These are phyloP conservation scores for Cladorrhinum samala DNA, from an alignment of 495 filamentous ascomycete species.

Conservation along the genomic window DNA sequence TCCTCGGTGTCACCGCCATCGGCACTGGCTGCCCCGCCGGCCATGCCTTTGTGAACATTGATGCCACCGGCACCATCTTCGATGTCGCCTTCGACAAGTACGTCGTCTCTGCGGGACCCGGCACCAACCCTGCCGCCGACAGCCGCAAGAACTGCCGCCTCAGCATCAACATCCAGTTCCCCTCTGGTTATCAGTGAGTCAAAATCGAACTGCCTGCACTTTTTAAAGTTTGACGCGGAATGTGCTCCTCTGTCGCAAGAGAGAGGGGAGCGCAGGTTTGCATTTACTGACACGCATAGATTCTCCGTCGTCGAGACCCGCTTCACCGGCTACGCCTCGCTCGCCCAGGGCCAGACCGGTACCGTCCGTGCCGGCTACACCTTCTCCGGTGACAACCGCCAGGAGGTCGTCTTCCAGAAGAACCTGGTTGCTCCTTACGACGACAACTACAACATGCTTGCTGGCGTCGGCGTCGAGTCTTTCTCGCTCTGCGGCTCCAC, in stretches of 20 bases:
- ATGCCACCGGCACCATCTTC: constrained; percentile 33
- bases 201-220: not conserved
- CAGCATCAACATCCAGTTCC: constrained; percentile 39
- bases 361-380: constrained; percentile 23
- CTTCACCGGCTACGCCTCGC: constrained; percentile 27
- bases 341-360: constrained; percentile 19
- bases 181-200: constrained; percentile 37
- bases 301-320: constrained; percentile 33
- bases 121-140: constrained; percentile 25
- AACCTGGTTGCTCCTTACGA: constrained; percentile 27
- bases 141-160: constrained; percentile 44
- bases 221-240: too few relatives aligned
- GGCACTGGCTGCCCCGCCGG: constrained; percentile 29
- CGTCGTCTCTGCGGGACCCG: constrained; percentile 39
- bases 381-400: constrained; percentile 26
- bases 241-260: too few relatives aligned
- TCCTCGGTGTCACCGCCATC: constrained; percentile 24
- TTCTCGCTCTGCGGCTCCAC: constrained; percentile 27
- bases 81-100: constrained; percentile 45
- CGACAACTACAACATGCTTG: constrained; percentile 28
- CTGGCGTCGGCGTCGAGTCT: constrained; percentile 27
- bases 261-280: too few relatives aligned
- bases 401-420: constrained; percentile 32
- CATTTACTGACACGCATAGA: constrained; percentile 3
- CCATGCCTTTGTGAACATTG: constrained; percentile 26